phyloP scores from a whole-genome alignment of 1,284 basidiomycete genomes.

The Ganoderma resinaceum region DNA sequence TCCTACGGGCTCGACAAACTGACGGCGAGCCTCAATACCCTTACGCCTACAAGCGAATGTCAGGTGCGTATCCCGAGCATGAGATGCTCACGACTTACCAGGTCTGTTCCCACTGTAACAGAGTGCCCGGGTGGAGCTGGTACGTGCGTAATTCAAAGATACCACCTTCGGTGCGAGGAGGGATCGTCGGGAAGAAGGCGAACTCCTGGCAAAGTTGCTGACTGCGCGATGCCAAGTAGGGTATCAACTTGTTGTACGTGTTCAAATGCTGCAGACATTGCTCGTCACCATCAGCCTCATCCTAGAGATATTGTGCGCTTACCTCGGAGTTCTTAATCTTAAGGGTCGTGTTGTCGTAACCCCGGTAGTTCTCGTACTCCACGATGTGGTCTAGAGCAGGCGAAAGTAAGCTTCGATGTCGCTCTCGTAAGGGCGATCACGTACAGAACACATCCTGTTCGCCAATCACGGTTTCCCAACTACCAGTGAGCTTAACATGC shows the following conservation, averaged over 20 bases:
- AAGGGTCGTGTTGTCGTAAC: conserved; percentile 76
- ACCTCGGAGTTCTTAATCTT: conserved; percentile 71
- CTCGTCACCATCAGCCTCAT: background rate
- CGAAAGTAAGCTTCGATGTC: conserved; percentile 7
- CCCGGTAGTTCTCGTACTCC: conserved; percentile 90
- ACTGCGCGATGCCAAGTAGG: conserved; percentile 73
- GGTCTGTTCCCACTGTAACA: conserved; percentile 92
- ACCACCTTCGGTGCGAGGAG: conserved; percentile 85
- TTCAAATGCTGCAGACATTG: conserved; percentile 57
- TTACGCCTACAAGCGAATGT: conserved; percentile 61
- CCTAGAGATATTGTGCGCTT: conserved; percentile 27
- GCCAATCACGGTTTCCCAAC: conserved; percentile 90
- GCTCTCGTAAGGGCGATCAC: conserved; percentile 27
- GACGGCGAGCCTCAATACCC: conserved; percentile 88
- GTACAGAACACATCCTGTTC: conserved; percentile 84
- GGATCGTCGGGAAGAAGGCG: conserved; percentile 90
- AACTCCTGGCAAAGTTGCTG: conserved; percentile 91
- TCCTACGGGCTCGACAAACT: conserved; percentile 86
- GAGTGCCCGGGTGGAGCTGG: conserved; percentile 81
- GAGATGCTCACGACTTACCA: conserved; percentile 62
- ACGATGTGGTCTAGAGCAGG: conserved; percentile 69
- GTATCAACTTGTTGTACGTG: conserved; percentile 73
- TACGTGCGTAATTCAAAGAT: conserved; percentile 93
- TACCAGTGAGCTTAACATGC: conserved; percentile 87
- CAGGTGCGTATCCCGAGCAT: background rate